A percentile compares a stretch with the other conserved stretches of the same genome.
These are phyloP conservation scores for Salix koriyanagi DNA, from an alignment of 345 rosid species.

Conservation along the genomic window DNA sequence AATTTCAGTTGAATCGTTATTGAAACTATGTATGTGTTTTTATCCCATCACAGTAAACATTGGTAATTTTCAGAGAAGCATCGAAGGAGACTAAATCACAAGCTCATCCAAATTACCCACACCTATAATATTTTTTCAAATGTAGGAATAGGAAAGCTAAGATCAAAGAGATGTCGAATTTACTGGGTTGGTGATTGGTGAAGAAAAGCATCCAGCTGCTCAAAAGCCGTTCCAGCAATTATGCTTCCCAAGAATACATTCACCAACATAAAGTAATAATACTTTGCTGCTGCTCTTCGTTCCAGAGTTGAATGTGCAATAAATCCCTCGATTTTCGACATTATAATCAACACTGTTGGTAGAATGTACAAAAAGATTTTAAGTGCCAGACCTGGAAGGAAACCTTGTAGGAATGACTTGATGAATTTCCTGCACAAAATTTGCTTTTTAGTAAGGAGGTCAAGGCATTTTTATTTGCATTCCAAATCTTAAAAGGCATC, in stretches of 20 bases:
- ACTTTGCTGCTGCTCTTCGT: constrained; percentile 78
- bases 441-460: not conserved
- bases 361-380: constrained; percentile 77
- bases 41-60: not conserved
- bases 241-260: constrained; percentile 98
- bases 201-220: constrained; percentile 84
- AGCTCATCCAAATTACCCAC: constrained; percentile 1
- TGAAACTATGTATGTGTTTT: not conserved
- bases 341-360: constrained; percentile 65
- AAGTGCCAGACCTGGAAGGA: constrained; percentile 92
- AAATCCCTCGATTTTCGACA: constrained; percentile 96
- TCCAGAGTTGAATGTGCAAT: constrained; percentile 75
- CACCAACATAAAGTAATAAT: constrained; percentile 92
- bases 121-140: not conserved
- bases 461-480: not conserved
- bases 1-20: not conserved
- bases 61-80: not conserved
- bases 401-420: constrained; percentile 96
- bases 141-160: not conserved
- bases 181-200: constrained; percentile 93
- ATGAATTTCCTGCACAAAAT: constrained; percentile 61
- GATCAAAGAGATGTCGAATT: constrained; percentile 11
- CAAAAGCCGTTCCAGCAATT: constrained; percentile 80
- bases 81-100: not conserved
- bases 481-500: not conserved